A percentile compares a stretch with the other conserved stretches of the same genome.
These are phyloP conservation scores for Venturia pyrina DNA, from an alignment of 2,329 filamentous ascomycete genomes.

Conservation along the genomic window DNA sequence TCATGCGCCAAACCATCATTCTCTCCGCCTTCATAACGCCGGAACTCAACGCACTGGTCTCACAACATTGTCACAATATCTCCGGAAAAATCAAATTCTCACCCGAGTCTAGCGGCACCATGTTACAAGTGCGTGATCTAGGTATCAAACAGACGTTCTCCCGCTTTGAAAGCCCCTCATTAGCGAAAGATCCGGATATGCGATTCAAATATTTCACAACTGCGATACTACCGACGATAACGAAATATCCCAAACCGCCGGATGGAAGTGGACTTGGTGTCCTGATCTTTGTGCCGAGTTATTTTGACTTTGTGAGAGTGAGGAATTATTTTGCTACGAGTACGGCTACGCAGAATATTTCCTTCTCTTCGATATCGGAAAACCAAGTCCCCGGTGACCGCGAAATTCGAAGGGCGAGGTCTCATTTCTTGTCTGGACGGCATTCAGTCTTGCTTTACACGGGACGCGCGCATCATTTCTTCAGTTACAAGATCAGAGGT, in stretches of 20 bases:
- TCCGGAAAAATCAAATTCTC: slow-evolving; percentile 68
- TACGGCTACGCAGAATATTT: slow-evolving; percentile 42
- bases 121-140: slow-evolving; percentile 39
- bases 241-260: slow-evolving; percentile 55
- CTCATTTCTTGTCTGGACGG: slow-evolving; percentile 75
- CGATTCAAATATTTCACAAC: slow-evolving; percentile 87
- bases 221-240: slow-evolving; percentile 65
- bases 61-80: slow-evolving; percentile 67
- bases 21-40: slow-evolving; percentile 78
- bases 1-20: slow-evolving; percentile 78
- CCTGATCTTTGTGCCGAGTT: slow-evolving; percentile 82
- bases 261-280: slow-evolving; percentile 47
- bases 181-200: slow-evolving; percentile 70
- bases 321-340: slow-evolving; percentile 84
- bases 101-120: slow-evolving; percentile 55
- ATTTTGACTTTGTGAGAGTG: slow-evolving; percentile 89
- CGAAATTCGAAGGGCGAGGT: slow-evolving; percentile 73
- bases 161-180: slow-evolving; percentile 63
- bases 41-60: slow-evolving; percentile 72
- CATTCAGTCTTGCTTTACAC: slow-evolving; percentile 83
- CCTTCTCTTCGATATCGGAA: slow-evolving; percentile 80
- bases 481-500: slow-evolving; percentile 72
- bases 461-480: slow-evolving; percentile 93
- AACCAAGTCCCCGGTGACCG: slow-evolving; percentile 58
- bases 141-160: slow-evolving; percentile 73